Conservation (phyloP, 2,329 filamentous ascomycete species). For the Drechmeria coniospora region DNA sequence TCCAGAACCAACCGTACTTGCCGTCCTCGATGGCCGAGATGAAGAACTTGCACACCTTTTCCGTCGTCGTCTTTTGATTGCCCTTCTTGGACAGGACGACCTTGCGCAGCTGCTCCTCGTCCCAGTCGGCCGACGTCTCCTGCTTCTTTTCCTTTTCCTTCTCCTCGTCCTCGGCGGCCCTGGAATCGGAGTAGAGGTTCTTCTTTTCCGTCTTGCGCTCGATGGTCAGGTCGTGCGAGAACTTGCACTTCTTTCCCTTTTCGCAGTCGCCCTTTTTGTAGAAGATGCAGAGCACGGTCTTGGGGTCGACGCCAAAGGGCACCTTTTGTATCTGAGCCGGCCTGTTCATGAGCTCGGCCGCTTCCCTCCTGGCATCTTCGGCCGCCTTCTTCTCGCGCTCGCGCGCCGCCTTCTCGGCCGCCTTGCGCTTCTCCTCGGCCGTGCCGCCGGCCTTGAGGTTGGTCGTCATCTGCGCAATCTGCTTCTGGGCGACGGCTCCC, state of each 20-base stretch:
- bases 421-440: constrained; percentile 75
- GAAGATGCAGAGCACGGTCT: constrained; percentile 92
- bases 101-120: constrained; percentile 83
- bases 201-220: constrained; percentile 89
- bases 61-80: constrained; percentile 86
- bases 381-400: constrained; percentile 86
- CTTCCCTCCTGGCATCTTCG: constrained; percentile 69
- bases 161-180: constrained; percentile 53
- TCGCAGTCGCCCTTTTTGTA: constrained; percentile 96
- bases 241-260: constrained; percentile 97
- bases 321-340: constrained; percentile 95
- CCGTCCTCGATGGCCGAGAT: constrained; percentile 94
- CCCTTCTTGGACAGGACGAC: constrained; percentile 95
- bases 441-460: constrained; percentile 60
- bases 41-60: constrained; percentile 99
- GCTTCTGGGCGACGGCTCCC: constrained; percentile 75
- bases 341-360: constrained; percentile 70
- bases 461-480: constrained; percentile 70
- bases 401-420: constrained; percentile 47
- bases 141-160: constrained; percentile 65
- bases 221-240: constrained; percentile 77
- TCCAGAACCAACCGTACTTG: constrained; percentile 99
- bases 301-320: constrained; percentile 92
- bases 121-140: constrained; percentile 93
- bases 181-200: constrained; percentile 74